Base-by-base conservation (phyloP, 2,329 filamentous ascomycete genomes). In the Cladosporium sphaerospermum region DNA sequence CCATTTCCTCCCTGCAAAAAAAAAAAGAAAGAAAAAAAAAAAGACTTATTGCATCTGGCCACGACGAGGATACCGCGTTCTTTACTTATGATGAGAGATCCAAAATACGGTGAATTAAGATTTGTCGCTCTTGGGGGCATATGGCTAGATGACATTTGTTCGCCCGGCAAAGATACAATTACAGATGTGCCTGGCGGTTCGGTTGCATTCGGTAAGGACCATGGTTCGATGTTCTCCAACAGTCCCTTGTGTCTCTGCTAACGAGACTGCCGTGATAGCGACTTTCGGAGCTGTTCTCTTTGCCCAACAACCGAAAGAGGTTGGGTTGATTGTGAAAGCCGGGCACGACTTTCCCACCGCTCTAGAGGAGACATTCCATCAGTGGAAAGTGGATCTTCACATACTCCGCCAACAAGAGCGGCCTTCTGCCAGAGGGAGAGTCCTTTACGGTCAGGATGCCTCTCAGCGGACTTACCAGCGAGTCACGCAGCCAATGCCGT, bases 91-190 rank as follows among this genome's bases (percentile, higher is more conserved):
- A 28, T 28, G 23, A 7, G 23, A 28, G 23, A 16, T 41, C 39
- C 13, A 41, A 39, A 16, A 4, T 10, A 16, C 36, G 23, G 2
- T 9, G 13, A 10, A 3, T n/a, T 13, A 2, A 49, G 16, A n/a
- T 59, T 62, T 16, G 41, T 61, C 14, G 48, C 60, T 1, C 52
- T 59, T 16, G 60, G 60, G 11, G 63, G 63, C n/a, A 59, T 64
- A 11, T 65, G 63, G 63, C 58, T 65, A 1, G 63, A 65, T 45
- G 62, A 64, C 41, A 64, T 65, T 9, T 55, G 56, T 18, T 55
- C 49, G 9, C 53, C 44, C 4, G 59, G 54, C 41, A 14, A 57
- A 19, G 45, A 47, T 7, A 44, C 55, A 9, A 45, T 56, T 18
- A 16, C 45, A 9, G 56, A 62, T 44, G 53, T 64, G 5, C 49